Evolutionary conservation across 2,329 filamentous ascomycete genomes (phyloP), one percentile per base, ranked within the genome.

Genomic region (Epichloe hybrida): DNA sequence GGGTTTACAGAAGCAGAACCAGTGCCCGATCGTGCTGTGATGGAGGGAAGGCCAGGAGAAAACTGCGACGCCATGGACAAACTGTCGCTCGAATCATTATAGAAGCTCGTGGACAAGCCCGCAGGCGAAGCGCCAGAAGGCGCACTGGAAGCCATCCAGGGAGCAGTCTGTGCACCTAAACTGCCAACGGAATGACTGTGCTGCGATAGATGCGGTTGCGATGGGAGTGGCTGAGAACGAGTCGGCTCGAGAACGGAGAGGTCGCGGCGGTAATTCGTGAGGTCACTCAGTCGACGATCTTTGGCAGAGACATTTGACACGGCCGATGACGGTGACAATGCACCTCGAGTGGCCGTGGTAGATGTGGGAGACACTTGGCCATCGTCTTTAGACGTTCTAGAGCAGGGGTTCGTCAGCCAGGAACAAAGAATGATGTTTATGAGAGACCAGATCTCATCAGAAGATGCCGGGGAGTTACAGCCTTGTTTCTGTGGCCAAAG

Each of bases 41-140:
- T 38, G 2, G 80, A 75, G 39, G 83, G 83, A 78, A 84, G 82
- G 50, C 79, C 77, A 1, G 86, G 83, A 35, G 87, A 89, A 49
- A 87, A 69, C 59, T 88, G 88, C 34, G 79, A 81, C 35, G 67
- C 65, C 23, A 72, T 62, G 12, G 77, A 79, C 50, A 84, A 62
- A 61, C 81, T 83, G 61, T 90, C 86, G 69, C 76, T 84, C 36
- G 84, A 87, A 62, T 89, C 83, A 65, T 88, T 81, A 68, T 80
- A 85, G 66, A 88, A 89, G 64, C 73, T 84, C 46, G 75, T 77
- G 38, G 69, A 64, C 61, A 72, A 66, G 38, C 63, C 60, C 61
- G 65, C 65, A 52, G 69, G 63, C 50, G 64, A 61, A 45, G 61
- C 59, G 35, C 41, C 46, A 50, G 68, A 61, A 48, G 62, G 61